These are phyloP conservation scores for Claviceps sp. DNA, from an alignment of 2,329 filamentous ascomycete species.

Conservation along the genomic window DNA sequence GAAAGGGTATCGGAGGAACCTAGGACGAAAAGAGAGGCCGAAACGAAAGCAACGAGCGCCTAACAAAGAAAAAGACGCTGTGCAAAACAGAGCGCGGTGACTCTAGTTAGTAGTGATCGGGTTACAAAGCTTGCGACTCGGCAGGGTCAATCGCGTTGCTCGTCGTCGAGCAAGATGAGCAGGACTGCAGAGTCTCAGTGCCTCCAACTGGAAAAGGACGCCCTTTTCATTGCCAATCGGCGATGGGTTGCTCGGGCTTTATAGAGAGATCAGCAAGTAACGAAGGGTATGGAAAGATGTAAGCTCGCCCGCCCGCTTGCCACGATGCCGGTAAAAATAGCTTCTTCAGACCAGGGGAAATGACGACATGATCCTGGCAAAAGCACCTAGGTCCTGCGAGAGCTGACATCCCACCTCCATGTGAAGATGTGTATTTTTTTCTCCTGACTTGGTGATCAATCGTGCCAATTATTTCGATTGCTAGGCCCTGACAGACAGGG, in stretches of 20 bases:
- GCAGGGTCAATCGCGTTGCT: too few relatives aligned
- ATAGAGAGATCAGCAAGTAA: not conserved
- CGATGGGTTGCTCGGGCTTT: not conserved
- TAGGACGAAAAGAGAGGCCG: not conserved
- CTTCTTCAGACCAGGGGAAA: not conserved
- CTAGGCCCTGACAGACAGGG: too few relatives aligned
- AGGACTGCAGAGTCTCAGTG: not conserved
- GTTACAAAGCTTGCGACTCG: not conserved
- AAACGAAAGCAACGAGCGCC: not conserved
- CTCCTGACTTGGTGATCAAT: too few relatives aligned
- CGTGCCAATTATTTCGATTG: too few relatives aligned
- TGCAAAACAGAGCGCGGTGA: not conserved
- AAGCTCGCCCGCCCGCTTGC: too few relatives aligned
- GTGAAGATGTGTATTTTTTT: not conserved
- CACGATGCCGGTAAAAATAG: too few relatives aligned
- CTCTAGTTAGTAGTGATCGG: not conserved
- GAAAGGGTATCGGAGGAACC: not conserved
- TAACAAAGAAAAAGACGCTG: not conserved
- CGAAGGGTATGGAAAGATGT: not conserved
- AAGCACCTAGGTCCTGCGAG: too few relatives aligned
- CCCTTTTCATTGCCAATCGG: too few relatives aligned
- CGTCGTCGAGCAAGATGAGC: not conserved
- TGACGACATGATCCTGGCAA: not conserved
- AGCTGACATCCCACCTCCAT: not conserved
- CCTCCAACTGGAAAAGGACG: not conserved